These are phyloP conservation scores for Calamus simplicifolius DNA, from an alignment of 176 grass and related monocot genomes.

Conservation along the genomic window DNA sequence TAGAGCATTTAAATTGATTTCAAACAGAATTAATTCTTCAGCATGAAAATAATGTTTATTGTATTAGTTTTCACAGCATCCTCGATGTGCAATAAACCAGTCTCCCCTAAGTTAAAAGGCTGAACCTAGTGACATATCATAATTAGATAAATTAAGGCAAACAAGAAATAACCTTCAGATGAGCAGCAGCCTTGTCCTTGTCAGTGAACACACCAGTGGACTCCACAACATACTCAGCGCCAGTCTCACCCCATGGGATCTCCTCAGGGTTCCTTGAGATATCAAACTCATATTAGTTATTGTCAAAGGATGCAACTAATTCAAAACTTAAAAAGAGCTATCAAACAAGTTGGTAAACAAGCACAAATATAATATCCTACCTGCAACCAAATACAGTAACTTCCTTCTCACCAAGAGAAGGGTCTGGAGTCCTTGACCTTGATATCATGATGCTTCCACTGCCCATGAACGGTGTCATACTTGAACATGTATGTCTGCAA, in stretches of 20 bases:
- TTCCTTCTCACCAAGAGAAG: constrained; percentile 49
- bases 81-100: too few species aligned
- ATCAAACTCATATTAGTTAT: too few species aligned
- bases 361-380: constrained; percentile 4
- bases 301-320: neutral
- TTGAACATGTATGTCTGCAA: constrained; percentile 68
- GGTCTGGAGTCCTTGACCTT: constrained; percentile 55
- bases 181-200: constrained; percentile 62
- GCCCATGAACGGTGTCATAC: constrained; percentile 54
- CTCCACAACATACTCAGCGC: constrained; percentile 48
- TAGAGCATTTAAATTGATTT: too few species aligned
- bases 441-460: constrained; percentile 53
- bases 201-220: constrained; percentile 65
- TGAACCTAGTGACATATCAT: too few species aligned
- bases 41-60: too few species aligned
- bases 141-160: too few species aligned
- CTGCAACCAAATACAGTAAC: constrained; percentile 44
- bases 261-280: constrained; percentile 45
- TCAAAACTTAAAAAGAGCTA: neutral
- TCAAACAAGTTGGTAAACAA: neutral
- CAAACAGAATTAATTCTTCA: too few species aligned
- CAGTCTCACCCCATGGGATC: constrained; percentile 58
- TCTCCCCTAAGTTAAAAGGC: too few species aligned
- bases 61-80: too few species aligned
- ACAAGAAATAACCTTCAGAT: constrained; percentile 37